These are phyloP conservation scores for Dendrocalamus sinicus DNA, from an alignment of 176 grass and related monocot species.

Conservation along the genomic window DNA sequence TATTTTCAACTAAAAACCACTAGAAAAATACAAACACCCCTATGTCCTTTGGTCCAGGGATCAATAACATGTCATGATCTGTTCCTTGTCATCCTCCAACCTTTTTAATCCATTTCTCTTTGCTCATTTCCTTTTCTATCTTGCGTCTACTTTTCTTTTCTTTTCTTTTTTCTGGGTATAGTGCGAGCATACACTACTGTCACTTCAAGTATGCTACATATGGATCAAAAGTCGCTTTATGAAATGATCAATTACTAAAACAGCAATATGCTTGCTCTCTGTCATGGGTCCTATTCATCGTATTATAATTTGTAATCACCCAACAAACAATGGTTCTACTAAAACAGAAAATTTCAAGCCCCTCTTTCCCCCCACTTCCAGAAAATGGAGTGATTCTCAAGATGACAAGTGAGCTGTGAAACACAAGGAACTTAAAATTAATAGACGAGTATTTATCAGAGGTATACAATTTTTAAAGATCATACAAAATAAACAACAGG, in stretches of 20 bases:
- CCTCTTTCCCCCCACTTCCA: not conserved
- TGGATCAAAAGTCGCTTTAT: not conserved
- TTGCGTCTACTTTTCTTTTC: too few relatives aligned
- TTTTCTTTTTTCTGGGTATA: not conserved
- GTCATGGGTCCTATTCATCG: not conserved
- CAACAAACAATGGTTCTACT: not conserved
- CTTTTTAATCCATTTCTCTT: not conserved
- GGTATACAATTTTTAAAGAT: conserved; percentile 36
- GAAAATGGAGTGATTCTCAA: not conserved
- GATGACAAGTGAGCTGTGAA: not conserved
- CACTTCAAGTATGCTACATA: not conserved
- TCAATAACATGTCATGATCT: not conserved
- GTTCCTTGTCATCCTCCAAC: not conserved
- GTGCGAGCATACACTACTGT: not conserved
- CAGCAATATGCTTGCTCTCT: not conserved
- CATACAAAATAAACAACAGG: conserved; percentile 11
- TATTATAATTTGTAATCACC: not conserved
- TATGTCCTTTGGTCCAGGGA: not conserved
- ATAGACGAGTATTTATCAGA: conserved; percentile 17
- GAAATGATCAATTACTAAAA: too few relatives aligned
- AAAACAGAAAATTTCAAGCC: not conserved
- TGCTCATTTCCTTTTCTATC: not conserved
- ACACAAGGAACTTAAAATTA: not conserved
- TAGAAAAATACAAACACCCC: too few relatives aligned
- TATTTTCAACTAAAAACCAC: too few relatives aligned